Evolutionary conservation across 2,329 filamentous ascomycete species (phyloP).

Genomic region (Fonsecaea monophora): DNA sequence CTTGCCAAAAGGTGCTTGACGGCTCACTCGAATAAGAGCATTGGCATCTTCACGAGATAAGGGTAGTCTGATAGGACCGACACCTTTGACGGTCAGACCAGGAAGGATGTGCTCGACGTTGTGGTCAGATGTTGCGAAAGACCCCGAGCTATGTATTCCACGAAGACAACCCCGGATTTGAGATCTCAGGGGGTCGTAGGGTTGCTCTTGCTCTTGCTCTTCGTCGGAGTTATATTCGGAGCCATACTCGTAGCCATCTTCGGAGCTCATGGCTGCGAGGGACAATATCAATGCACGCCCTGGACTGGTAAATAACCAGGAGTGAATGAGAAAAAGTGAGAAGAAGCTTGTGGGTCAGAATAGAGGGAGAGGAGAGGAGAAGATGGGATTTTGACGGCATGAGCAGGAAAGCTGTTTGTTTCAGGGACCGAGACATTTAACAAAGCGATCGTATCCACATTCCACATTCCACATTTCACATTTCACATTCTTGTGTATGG

Average conservation of each 20-base stretch:
- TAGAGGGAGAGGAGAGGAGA: no score
- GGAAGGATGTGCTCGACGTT: slow-evolving; percentile 25
- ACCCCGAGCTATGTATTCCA: slow-evolving; percentile 19
- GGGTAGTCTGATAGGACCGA: slow-evolving; percentile 33
- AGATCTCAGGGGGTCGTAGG: not conserved
- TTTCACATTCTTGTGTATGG: no score
- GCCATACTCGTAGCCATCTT: not conserved
- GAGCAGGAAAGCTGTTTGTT: no score
- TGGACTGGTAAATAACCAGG: no score
- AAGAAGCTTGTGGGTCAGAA: no score
- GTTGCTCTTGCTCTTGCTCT: not conserved
- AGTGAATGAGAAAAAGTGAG: no score
- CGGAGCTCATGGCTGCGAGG: not conserved
- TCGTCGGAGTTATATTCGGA: not conserved
- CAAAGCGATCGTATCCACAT: no score
- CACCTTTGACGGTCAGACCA: slow-evolving; percentile 28
- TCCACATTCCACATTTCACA: no score
- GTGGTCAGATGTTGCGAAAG: slow-evolving; percentile 20
- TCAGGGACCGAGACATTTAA: no score
- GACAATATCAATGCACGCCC: not conserved
- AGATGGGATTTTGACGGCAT: no score
- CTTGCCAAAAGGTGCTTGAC: slow-evolving; percentile 46
- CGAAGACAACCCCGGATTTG: slow-evolving; percentile 17
- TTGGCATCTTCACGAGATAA: slow-evolving; percentile 33
- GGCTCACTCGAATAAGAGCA: slow-evolving; percentile 33